Evolutionary conservation across 208 protist species (phyloP).

Genomic region (Herpetomonas samuelpessoai): DNA sequence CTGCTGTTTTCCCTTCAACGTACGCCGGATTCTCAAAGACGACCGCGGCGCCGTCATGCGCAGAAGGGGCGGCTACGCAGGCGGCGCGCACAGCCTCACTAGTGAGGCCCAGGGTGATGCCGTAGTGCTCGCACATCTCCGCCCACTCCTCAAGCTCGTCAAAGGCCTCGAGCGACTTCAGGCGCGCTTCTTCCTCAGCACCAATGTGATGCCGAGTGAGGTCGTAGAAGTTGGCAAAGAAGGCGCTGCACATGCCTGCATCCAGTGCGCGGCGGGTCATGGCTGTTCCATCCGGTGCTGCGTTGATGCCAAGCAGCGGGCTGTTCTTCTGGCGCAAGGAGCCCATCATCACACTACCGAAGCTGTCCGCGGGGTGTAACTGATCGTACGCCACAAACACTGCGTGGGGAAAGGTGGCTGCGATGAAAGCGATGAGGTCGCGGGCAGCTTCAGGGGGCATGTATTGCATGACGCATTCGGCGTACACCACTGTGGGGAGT

Average conservation of each 20-base stretch:
- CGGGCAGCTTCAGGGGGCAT: conserved; percentile 59
- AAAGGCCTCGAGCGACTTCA: conserved; percentile 78
- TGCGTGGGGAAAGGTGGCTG: conserved; percentile 43
- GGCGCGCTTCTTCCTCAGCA: conserved; percentile 42
- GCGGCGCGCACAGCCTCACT: not conserved
- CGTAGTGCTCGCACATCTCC: conserved; percentile 93
- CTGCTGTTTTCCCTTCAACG: not conserved
- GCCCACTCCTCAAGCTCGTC: conserved; percentile 88
- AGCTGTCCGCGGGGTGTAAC: conserved; percentile 72
- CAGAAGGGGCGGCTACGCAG: conserved; percentile 7
- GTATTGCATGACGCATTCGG: conserved; percentile 93
- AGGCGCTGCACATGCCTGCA: conserved; percentile 48
- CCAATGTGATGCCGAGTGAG: conserved; percentile 55
- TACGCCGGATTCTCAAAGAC: no score
- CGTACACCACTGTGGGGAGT: conserved; percentile 79
- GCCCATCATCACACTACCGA: conserved; percentile 74
- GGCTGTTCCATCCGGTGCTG: conserved; percentile 26
- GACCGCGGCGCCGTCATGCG: not conserved
- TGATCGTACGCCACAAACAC: conserved; percentile 85
- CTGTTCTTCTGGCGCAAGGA: conserved; percentile 67
- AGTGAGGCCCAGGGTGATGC: conserved; percentile 72
- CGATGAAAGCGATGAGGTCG: conserved; percentile 50
- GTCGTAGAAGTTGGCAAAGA: conserved; percentile 81
- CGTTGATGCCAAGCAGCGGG: conserved; percentile 67
- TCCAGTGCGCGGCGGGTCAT: conserved; percentile 51